phyloP scores from a whole-genome alignment of 2,329 filamentous ascomycete genomes.

The Apiospora hydei region DNA sequence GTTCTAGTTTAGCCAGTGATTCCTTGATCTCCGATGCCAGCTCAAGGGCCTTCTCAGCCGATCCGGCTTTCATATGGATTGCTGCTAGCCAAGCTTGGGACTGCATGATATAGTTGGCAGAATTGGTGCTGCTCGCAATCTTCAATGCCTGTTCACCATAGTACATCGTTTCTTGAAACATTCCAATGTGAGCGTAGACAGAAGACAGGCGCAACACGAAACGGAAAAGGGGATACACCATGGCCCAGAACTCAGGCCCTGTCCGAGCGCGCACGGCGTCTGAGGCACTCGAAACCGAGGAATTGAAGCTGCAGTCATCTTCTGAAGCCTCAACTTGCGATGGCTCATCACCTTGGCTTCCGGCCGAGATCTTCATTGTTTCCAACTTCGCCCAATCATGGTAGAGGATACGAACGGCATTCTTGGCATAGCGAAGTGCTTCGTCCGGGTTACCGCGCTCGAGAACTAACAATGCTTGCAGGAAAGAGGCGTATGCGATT shows the following conservation, averaged over 20 bases:
- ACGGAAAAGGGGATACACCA: slow-evolving; percentile 77
- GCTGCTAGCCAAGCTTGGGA: slow-evolving; percentile 62
- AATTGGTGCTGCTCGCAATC: slow-evolving; percentile 73
- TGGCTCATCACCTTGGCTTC: slow-evolving; percentile 33
- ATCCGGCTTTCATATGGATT: slow-evolving; percentile 64
- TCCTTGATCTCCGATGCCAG: slow-evolving; percentile 62
- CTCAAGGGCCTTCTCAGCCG: slow-evolving; percentile 63
- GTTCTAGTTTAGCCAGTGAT: slow-evolving; percentile 55
- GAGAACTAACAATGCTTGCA: slow-evolving; percentile 72
- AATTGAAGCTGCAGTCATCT: slow-evolving; percentile 39
- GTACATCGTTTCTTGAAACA: slow-evolving; percentile 87
- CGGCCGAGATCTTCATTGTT: slow-evolving; percentile 36
- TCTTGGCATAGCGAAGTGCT: slow-evolving; percentile 64
- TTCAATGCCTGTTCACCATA: slow-evolving; percentile 86
- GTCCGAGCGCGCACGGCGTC: slow-evolving; percentile 41
- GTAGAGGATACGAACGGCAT: slow-evolving; percentile 62
- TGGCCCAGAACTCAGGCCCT: slow-evolving; percentile 78
- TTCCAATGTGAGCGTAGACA: slow-evolving; percentile 82
- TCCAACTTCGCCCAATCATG: slow-evolving; percentile 64
- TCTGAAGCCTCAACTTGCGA: slow-evolving; percentile 37
- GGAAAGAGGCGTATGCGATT: slow-evolving; percentile 65
- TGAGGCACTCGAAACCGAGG: slow-evolving; percentile 37
- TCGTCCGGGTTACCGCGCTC: slow-evolving; percentile 65
- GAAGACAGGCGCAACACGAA: slow-evolving; percentile 77
- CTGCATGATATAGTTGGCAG: slow-evolving; percentile 64